phyloP scores from a whole-genome alignment of 208 protist genomes.

The Trypanosoma scelopori region DNA sequence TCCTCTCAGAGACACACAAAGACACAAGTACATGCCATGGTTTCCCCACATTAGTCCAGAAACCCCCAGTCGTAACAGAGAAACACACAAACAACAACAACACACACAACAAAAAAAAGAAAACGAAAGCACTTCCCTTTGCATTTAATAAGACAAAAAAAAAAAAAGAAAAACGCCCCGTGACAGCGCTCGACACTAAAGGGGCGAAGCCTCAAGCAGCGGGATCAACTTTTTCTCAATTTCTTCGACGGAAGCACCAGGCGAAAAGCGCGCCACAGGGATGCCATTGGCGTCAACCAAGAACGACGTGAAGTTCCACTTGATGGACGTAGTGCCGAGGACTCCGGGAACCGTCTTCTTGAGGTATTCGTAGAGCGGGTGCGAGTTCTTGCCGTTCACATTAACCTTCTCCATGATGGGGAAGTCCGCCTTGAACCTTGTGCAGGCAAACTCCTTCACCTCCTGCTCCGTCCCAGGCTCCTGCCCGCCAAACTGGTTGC shows the following conservation, averaged over 20 bases:
- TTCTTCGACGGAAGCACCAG: slow-evolving; percentile 41
- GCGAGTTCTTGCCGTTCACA: slow-evolving; percentile 83
- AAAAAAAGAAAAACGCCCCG: too few relatives aligned
- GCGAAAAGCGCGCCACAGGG: slow-evolving; percentile 66
- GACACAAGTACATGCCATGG: too few relatives aligned
- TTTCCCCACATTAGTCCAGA: too few relatives aligned
- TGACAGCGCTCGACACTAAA: too few relatives aligned
- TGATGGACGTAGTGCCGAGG: slow-evolving; percentile 73
- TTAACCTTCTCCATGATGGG: slow-evolving; percentile 91
- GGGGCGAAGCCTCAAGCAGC: slow-evolving; percentile 40
- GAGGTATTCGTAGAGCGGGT: slow-evolving; percentile 83
- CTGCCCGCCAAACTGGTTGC: slow-evolving; percentile 88
- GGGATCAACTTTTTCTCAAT: slow-evolving; percentile 71
- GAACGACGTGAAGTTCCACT: slow-evolving; percentile 96
- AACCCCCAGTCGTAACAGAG: too few relatives aligned
- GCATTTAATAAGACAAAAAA: slow-evolving; percentile 1
- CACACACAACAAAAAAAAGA: too few relatives aligned
- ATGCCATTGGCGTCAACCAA: slow-evolving; percentile 74
- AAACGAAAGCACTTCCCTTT: too few relatives aligned
- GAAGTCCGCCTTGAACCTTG: slow-evolving; percentile 72
- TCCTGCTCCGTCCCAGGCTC: slow-evolving; percentile 84
- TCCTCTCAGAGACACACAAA: too few relatives aligned
- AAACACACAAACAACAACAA: too few relatives aligned
- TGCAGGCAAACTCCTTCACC: slow-evolving; percentile 68
- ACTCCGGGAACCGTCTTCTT: slow-evolving; percentile 87